These are phyloP conservation scores for Aspergillus melleus DNA, from an alignment of 2,329 filamentous ascomycete genomes.

Conservation along the genomic window DNA sequence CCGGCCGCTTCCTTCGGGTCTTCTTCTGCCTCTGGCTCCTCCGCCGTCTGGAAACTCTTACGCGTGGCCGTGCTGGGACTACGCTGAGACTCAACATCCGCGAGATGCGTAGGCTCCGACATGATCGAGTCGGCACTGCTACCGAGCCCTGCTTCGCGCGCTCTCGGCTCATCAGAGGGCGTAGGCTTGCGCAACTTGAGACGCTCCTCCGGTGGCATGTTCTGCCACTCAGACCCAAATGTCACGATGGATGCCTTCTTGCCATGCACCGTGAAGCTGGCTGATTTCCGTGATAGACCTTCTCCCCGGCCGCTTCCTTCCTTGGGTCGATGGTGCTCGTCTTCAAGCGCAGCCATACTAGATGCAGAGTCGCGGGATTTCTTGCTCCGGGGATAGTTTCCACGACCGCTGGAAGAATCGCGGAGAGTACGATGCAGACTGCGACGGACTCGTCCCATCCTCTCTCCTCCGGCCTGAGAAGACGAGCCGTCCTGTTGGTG, in stretches of 20 bases:
- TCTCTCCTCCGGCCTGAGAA: slow-evolving; percentile 49
- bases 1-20: slow-evolving; percentile 24
- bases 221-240: slow-evolving; percentile 90
- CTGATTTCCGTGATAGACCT: slow-evolving; percentile 73
- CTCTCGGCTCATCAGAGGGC: slow-evolving; percentile 38
- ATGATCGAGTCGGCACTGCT: slow-evolving; percentile 29
- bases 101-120: slow-evolving; percentile 29
- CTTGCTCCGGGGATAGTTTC: slow-evolving; percentile 68
- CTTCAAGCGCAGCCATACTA: slow-evolving; percentile 56
- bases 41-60: slow-evolving; percentile 46
- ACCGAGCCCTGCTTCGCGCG: slow-evolving; percentile 32
- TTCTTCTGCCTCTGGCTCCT: slow-evolving; percentile 24
- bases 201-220: slow-evolving; percentile 71
- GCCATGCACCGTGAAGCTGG: slow-evolving; percentile 93
- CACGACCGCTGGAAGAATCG: slow-evolving; percentile 65
- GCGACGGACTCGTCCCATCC: slow-evolving; percentile 69
- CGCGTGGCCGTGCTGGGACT: slow-evolving; percentile 68
- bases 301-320: slow-evolving; percentile 56
- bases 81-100: slow-evolving; percentile 61
- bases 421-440: slow-evolving; percentile 88
- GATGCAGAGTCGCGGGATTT: slow-evolving; percentile 73
- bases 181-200: slow-evolving; percentile 61
- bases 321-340: slow-evolving; percentile 33
- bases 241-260: slow-evolving; percentile 97
- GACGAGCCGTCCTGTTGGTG: slow-evolving; percentile 32